Evolutionary conservation across 2,329 filamentous ascomycete genomes (phyloP), one percentile per base, ranked within the genome.

Genomic region (Botryotinia calthae): DNA sequence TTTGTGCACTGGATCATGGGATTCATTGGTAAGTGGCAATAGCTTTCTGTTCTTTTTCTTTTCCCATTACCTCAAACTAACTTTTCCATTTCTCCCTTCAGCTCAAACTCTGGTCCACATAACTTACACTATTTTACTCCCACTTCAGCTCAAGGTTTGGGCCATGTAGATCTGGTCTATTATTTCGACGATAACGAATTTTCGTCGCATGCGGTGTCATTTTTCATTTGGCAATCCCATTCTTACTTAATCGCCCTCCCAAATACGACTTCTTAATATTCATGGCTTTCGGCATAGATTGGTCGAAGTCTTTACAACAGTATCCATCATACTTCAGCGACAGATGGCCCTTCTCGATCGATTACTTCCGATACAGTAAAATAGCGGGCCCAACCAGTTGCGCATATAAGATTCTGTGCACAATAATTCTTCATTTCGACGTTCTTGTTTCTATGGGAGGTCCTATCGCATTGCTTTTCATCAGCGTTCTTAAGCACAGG

Each of bases 1-100:
- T 86, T 87, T 99, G 86, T 98, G 96, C 89, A 99, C 96, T 81
- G 96, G 96, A 83, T 99, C 96, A 78, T 99, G 96, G 96, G 96
- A 99, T 86, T 98, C 96, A 80, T 88, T 97, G 87, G 96, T 98
- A 89, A 86, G 94, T 88, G 14, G 6, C 28, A 4, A 67, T 25
- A 37, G 22, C 5, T 51, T 62, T 48, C 40, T 48, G 48, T 66
- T 34, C 22, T 48, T 25, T 59, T 72, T 31, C 18, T 22, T 16
- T 56, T 61, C 59, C 61, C 51, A 64, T 14, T 44, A 44, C 28
- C 44, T 63, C 56, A 31, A 51, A 64, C 61, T 72, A 44, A 72
- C 51, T 37, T 56, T 54, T 58, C 40, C 51, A 28, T 72, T 77
- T 71, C 31, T 71, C 56, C 71, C 70, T 72, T 48, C 40, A 46